Base-by-base conservation (phyloP, 2,329 filamentous ascomycete species). In the Chalaropsis ovoidea region DNA sequence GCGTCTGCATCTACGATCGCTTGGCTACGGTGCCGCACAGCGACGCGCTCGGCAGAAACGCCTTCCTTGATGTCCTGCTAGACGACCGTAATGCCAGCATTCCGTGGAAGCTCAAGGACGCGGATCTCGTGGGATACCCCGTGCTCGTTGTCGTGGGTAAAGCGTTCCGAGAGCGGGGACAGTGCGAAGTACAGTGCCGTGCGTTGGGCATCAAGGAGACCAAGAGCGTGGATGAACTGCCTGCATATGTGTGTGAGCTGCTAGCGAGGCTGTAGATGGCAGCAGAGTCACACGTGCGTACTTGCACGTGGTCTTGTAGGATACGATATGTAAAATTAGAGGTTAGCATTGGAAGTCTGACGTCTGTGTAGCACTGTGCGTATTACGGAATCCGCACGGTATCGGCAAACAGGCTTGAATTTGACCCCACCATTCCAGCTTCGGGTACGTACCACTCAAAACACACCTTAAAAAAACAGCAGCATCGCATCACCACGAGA, bases 81-180 rank as follows among this genome's bases (percentile, higher is more conserved):
- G 91, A 95, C 73, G 91, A 96, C 74, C 80, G 88, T 19, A 72
- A 78, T 11, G 81, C 84, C 70, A 78, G 81, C 1, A 79, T 96
- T 68, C 82, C 84, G 2, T 96, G 90, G 89, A 97, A 95, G 74
- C 78, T 97, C 72, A 85, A 84, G 45, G 94, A 99, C 76, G 94
- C 93, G 0, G 92, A 97, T 74, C 73, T 94, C 67, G 84, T 93
- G 65, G 94, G 94, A 2, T 96, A 95, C 73, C 93, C 93, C 0
- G 79, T 97, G 13, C 80, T 93, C 8, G 79, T 96, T 13, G 80
- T 96, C 1, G 74, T 97, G 41, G 93, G 93, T 0, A 86, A 82
- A 68, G 78, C 78, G 2, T 95, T 88, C 86, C 77, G 71, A 56
- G 76, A 81, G 45, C 76, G 79, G 1, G 77, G 77, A 56, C 74